Conservation (phyloP, 2,329 filamentous ascomycete species). For the Fusarium sp. region DNA sequence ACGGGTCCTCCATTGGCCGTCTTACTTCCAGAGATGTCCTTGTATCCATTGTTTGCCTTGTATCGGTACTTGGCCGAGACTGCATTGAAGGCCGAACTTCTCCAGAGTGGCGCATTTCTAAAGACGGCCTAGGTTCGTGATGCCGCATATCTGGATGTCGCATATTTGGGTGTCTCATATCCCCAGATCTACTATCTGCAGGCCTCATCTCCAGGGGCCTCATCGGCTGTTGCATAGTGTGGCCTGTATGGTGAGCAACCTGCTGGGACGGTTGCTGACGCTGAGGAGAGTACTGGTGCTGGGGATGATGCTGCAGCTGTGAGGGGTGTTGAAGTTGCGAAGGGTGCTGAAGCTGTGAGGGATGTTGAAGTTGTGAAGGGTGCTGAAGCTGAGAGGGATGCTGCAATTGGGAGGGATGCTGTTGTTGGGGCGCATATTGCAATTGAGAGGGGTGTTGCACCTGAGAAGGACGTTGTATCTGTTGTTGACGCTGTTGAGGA, state of each 20-base stretch:
- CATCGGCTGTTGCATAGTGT: constrained; percentile 33
- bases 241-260: constrained; percentile 22
- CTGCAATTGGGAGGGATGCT: constrained; percentile 9
- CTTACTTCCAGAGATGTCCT: constrained; percentile 43
- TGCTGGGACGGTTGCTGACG: constrained; percentile 34
- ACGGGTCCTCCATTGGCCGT: constrained; percentile 44
- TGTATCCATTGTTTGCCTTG: constrained; percentile 28
- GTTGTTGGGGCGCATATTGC: constrained; percentile 1
- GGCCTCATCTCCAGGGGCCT: constrained; percentile 25
- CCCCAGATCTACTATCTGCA: constrained; percentile 11
- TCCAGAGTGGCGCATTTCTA: constrained; percentile 37
- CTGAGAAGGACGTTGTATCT: constrained; percentile 20
- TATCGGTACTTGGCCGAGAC: constrained; percentile 27
- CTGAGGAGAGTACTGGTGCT: constrained; percentile 26
- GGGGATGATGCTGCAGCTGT: constrained; percentile 13
- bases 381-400: constrained; percentile 26
- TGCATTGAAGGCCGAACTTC: constrained; percentile 35
- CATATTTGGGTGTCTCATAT: constrained; percentile 24
- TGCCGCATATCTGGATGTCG: constrained; percentile 29
- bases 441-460: constrained; percentile 11
- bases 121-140: constrained; percentile 29
- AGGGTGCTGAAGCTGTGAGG: constrained; percentile 16
- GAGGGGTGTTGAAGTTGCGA: constrained; percentile 19
- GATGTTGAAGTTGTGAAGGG: constrained; percentile 3
- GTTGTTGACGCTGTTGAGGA: constrained; percentile 28